Evolutionary conservation across 2,329 filamentous ascomycete genomes (phyloP), one percentile per base, ranked within the genome.

Genomic region (Pseudopyrenochaeta lycopersici): DNA sequence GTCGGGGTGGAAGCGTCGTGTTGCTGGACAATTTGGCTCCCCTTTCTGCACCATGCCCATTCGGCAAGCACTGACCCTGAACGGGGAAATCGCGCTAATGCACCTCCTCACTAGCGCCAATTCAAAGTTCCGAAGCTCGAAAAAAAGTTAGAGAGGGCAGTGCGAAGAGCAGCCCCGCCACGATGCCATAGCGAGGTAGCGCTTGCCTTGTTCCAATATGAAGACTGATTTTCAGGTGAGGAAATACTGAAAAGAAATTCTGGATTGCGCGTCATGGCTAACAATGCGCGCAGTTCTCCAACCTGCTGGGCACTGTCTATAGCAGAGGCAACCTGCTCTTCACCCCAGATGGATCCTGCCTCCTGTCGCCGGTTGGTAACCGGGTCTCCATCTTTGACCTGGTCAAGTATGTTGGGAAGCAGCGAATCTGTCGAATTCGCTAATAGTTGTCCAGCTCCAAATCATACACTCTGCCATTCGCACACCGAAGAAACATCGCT

Each of bases 141-240:
- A 70, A 76, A 74, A 73, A 75, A 72, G 67, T 75, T 70, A 58
- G 61, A 62, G 64, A 27, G 69, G 67, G 63, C 54, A 50, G 52
- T 51, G 43, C 47, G 52, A 47, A 52, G 33, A 54, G 52, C 52
- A 49, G 49, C 50, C 64, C 62, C 64, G 62, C 66, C 52, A 64
- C 60, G 42, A 62, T 51, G 61, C 59, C 30, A 56, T 54, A 53
- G 57, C 44, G 43, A n/a, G 35, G 27, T 23, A 42, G 45, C 44
- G 41, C 39, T 31, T 23, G 23, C 31, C 41, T 50, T 41, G 3
- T 44, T 30, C 7, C 57, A 83, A 60, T 56, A 99, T 99, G 95
- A 99, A 98, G 90, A 98, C 93, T 65, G 94, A 98, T 80, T 99
- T 98, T 78, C 96, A 95, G 88, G 94, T 96, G 79, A 60, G 77